Evolutionary conservation across 176 grass and related monocot genomes (phyloP), one percentile per base, ranked within the genome.

Genomic region (Bolboschoenus planiculmis): DNA sequence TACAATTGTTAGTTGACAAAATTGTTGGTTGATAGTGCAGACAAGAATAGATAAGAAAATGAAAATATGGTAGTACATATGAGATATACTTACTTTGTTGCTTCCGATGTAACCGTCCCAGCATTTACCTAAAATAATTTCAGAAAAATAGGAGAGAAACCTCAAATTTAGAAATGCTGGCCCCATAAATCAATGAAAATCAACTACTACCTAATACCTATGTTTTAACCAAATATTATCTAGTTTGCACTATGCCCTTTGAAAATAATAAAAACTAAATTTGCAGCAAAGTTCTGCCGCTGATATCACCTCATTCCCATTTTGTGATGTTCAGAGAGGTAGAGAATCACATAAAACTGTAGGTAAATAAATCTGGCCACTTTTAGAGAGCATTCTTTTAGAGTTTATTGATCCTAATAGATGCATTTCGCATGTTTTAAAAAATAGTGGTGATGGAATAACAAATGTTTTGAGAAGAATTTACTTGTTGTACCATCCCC

Each of bases 71-170:
- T 14, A 86, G 46, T 66, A 56, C 35, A 16, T 6, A 78, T 39
- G 60, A 44, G 51, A 64, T 60, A 7, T 65, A 16, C 50, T 88
- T 95, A 98, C 96, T 99, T 99, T 87, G 97, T 93, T 76, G 85
- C 87, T 72, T 89, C 91, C 7, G 97, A 90, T 74, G 91, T 90
- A 76, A 90, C 71, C 8, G 80, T 76, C 15, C 85, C 89, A 78
- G 84, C 51, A 89, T 91, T 94, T 90, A 84, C 86, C 97, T 99
- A 87, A 81, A 91, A 86, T 7, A 47, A 47, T 64, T 59, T 81
- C 59, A 78, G 54, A 53, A 81, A 30, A 86, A 77, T 79, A 78
- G 39, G 5, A 36, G 36, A 29, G 16, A 33, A 77, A 18, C 26
- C 37, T 2, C 43, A 53, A 53, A 31, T 50, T 77, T 18, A 53